phyloP scores from a whole-genome alignment of 106 monocot species.

The Dendrobium catenatum region DNA sequence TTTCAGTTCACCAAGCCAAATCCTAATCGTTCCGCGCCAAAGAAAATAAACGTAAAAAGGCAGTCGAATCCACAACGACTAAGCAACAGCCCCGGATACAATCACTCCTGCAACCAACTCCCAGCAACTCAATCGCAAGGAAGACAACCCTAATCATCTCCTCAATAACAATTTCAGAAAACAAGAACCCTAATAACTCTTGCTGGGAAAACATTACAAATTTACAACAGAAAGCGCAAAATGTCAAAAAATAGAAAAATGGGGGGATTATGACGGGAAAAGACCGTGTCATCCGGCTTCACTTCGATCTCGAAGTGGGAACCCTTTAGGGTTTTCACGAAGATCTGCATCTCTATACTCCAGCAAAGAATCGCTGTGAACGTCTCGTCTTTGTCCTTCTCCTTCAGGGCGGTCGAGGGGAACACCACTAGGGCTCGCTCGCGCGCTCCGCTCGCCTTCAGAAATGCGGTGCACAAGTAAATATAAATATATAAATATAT shows the following conservation, averaged over 20 bases:
- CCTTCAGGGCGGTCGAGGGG: not conserved
- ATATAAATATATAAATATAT: too few species aligned
- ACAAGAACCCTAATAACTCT: not conserved
- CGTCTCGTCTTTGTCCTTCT: not conserved
- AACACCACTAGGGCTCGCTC: not conserved
- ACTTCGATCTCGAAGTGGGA: constrained; percentile 18
- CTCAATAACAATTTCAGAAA: not conserved
- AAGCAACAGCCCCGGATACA: not conserved
- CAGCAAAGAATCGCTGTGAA: not conserved
- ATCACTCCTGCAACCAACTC: not conserved
- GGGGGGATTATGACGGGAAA: not conserved
- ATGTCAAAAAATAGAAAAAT: not conserved
- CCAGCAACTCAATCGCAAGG: not conserved
- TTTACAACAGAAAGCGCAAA: not conserved
- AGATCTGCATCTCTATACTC: constrained; percentile 14
- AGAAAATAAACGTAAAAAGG: not conserved
- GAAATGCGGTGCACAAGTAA: too few species aligned
- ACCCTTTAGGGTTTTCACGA: constrained; percentile 17
- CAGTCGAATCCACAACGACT: not conserved
- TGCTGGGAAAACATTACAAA: not conserved
- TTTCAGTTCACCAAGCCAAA: not conserved
- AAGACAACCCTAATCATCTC: not conserved
- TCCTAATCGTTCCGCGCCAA: not conserved
- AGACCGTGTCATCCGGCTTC: constrained; percentile 19
- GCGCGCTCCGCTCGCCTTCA: not conserved